Conservation (phyloP, 2,329 filamentous ascomycete genomes). For the Colletotrichum sp. region DNA sequence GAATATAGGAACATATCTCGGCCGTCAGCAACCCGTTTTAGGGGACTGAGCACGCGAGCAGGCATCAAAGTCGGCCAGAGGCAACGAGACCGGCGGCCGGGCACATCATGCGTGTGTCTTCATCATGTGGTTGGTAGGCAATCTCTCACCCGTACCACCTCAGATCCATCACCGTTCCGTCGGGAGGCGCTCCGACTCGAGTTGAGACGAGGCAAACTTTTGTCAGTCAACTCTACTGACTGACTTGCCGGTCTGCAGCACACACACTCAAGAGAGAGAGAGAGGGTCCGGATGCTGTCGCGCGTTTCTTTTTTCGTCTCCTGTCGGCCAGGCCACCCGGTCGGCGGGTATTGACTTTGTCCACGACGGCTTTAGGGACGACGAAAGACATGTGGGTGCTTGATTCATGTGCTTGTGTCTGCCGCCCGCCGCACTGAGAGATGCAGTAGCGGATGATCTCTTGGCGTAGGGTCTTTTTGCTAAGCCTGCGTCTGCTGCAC, state of each 20-base stretch:
- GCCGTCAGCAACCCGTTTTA: not conserved
- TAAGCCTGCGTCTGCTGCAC: not conserved
- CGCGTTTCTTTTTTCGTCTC: not conserved
- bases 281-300: not conserved
- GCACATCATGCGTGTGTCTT: not conserved
- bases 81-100: not conserved
- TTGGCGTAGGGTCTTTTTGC: not conserved
- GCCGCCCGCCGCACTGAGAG: not conserved
- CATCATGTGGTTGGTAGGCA: not conserved
- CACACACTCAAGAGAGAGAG: not conserved
- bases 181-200: not conserved
- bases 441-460: conserved; percentile 16
- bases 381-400: not conserved
- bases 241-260: not conserved
- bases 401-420: not conserved
- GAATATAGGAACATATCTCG: not conserved
- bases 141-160: not conserved
- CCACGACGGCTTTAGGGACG: not conserved
- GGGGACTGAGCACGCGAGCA: conserved; percentile 9
- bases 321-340: not conserved
- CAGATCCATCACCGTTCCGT: not conserved
- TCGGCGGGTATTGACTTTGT: not conserved
- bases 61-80: not conserved
- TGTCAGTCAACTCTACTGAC: not conserved
- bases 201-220: conserved; percentile 1